Evolutionary conservation across 352 stramenopile species (phyloP), one percentile per base, ranked within the genome.

Genomic region (Phytophthora pistaciae): DNA sequence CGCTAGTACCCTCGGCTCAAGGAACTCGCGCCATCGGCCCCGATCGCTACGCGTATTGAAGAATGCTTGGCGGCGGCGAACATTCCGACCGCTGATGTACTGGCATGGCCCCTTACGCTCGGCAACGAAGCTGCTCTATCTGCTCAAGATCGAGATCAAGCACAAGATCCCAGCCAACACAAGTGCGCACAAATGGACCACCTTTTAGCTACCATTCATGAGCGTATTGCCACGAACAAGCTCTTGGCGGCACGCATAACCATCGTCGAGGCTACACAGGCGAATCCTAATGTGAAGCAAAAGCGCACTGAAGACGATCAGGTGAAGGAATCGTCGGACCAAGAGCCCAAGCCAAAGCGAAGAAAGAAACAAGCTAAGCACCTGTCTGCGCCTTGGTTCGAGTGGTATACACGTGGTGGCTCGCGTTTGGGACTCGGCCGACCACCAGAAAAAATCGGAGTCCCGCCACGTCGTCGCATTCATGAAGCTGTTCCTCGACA

Each of bases 401-500:
- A 61, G 21, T 74, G 60, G 65, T 66, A 66, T 50, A 68, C 60
- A 0, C 13, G 14, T 1, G 25, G 44, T 64, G n/a, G 52, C 60
- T 8, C 56, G 50, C 40, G 40, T 48, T n/a, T 48, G 40, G 56
- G 25, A 57, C 0, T 65, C 48, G 0, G 6, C 18, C 21, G 65
- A 70, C 25, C 64, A 61, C 3, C 64, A 70, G 25, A 77, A 77
- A 60, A 74, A 71, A 25, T 74, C 60, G 11, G 64, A 71, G 7
- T 61, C 21, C 5, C 64, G 61, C 53, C 64, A 64, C 44, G 16
- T 68, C 31, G 70, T 77, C 6, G 56, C 70, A n/a, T 71, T 71
- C 49, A 70, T 74, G 65, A 73, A 70, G 60, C 18, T 71, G 7
- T 71, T 74, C 56, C 16, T 74, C 3, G 42, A 58, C n/a, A n/a